A percentile compares a stretch with the other conserved stretches of the same genome.
Evolutionary conservation across 805 yeast genomes (phyloP).

Genomic region (Komagataella phaffii): DNA sequence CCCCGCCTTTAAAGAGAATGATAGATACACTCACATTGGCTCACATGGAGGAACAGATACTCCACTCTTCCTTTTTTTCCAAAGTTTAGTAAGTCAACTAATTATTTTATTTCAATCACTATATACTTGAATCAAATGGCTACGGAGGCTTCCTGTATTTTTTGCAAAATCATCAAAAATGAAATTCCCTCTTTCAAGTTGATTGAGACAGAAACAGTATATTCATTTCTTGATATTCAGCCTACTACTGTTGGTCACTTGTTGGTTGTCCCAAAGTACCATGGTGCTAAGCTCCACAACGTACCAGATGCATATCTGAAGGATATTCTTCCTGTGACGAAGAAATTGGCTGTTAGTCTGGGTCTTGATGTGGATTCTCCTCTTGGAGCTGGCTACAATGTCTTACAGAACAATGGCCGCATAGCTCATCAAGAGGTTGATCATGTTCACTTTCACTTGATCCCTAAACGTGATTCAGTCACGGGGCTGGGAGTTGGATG

Average conservation of each 20-base stretch:
- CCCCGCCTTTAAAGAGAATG: background rate
- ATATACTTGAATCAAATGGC: conserved; percentile 10
- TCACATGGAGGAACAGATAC: background rate
- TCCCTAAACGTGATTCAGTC: conserved; percentile 66
- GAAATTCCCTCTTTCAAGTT: conserved; percentile 86
- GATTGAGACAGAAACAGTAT: conserved; percentile 70
- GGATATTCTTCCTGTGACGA: conserved; percentile 80
- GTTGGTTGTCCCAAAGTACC: conserved; percentile 82
- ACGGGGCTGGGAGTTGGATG: conserved; percentile 84
- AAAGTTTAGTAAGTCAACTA: background rate
- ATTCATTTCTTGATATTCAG: conserved; percentile 84
- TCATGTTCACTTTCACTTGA: conserved; percentile 94
- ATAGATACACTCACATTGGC: background rate
- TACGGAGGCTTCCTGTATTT: conserved; percentile 59
- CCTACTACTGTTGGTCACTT: conserved; percentile 88
- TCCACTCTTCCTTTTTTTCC: background rate
- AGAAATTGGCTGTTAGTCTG: conserved; percentile 67
- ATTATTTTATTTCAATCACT: background rate
- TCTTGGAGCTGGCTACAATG: conserved; percentile 67
- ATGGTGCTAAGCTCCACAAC: conserved; percentile 87
- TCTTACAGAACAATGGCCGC: conserved; percentile 86
- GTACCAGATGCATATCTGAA: conserved; percentile 83
- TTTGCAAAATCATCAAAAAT: conserved; percentile 89
- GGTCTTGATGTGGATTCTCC: conserved; percentile 51
- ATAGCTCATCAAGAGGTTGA: conserved; percentile 94